A percentile compares a stretch with the other conserved stretches of the same genome.
phyloP scores from a whole-genome alignment of 805 yeast genomes.

The Metahyphopichia silvanorum region DNA sequence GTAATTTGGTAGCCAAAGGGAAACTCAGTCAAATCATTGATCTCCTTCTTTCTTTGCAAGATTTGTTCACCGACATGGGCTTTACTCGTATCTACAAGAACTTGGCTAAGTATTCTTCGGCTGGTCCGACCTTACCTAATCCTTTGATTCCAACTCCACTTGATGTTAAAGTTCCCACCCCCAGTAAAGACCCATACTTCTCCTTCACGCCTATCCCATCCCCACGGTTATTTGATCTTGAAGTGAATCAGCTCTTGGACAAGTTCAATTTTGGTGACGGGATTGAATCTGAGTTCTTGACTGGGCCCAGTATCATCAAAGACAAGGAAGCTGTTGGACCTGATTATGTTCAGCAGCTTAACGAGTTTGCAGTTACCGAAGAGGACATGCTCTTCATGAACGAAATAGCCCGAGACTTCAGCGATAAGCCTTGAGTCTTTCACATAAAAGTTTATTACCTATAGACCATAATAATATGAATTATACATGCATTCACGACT shows the following conservation, averaged over 20 bases:
- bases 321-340: not conserved
- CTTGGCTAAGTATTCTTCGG: constrained; percentile 4
- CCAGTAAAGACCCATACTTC: not conserved
- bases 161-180: not conserved
- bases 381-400: constrained; percentile 18
- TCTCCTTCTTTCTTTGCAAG: constrained; percentile 5
- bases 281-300: constrained; percentile 7
- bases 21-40: constrained; percentile 11
- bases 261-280: constrained; percentile 6
- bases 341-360: constrained; percentile 1
- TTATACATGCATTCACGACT: too few species aligned
- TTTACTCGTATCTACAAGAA: constrained; percentile 3
- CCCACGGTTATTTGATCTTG: not conserved
- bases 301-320: not conserved
- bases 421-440: constrained; percentile 2
- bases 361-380: constrained; percentile 9
- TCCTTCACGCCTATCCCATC: not conserved
- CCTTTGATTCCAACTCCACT: not conserved
- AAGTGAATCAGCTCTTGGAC: constrained; percentile 3
- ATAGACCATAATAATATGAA: too few species aligned
- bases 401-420: constrained; percentile 10
- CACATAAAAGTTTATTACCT: not conserved
- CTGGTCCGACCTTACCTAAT: not conserved
- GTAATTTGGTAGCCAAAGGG: constrained; percentile 20
- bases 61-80: constrained; percentile 1